Evolutionary conservation across 179 eudicot genomes (phyloP).

Genomic region (Gypsophila paniculata): DNA sequence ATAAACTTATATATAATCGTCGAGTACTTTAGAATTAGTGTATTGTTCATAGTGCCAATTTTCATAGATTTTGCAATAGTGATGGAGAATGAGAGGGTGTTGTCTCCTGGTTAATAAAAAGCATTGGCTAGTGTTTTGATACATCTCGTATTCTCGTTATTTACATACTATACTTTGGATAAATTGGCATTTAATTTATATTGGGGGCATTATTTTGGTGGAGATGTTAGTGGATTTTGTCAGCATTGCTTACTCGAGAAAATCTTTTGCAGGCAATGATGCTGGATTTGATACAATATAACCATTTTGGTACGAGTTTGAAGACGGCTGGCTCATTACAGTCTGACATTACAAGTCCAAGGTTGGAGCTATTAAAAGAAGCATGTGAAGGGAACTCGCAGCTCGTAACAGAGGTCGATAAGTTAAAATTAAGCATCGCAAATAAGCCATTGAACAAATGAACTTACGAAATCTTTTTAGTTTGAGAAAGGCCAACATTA

Average conservation of each 20-base stretch:
- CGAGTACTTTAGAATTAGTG: too few species aligned
- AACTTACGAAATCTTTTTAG: neutral
- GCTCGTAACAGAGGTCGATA: constrained; percentile 47
- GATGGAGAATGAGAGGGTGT: too few species aligned
- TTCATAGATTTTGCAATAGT: neutral
- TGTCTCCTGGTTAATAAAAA: too few species aligned
- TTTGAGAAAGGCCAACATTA: too few species aligned
- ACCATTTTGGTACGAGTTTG: constrained; percentile 9
- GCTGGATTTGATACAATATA: constrained; percentile 45
- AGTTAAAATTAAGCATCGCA: constrained; percentile 34
- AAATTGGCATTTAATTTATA: neutral
- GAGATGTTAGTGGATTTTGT: neutral
- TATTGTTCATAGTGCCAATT: neutral
- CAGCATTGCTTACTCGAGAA: constrained; percentile 5
- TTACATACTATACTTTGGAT: neutral
- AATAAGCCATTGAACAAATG: constrained; percentile 7
- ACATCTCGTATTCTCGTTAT: neutral
- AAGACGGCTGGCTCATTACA: constrained; percentile 17
- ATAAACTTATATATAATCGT: neutral
- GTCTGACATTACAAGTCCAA: constrained; percentile 22
- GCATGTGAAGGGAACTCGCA: constrained; percentile 62
- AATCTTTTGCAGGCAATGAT: constrained; percentile 52
- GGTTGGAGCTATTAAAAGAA: constrained; percentile 45
- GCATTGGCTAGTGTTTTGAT: neutral
- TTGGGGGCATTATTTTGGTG: neutral